These are phyloP conservation scores for Tetracladium maxilliforme DNA, from an alignment of 2,329 filamentous ascomycete genomes.

Conservation along the genomic window DNA sequence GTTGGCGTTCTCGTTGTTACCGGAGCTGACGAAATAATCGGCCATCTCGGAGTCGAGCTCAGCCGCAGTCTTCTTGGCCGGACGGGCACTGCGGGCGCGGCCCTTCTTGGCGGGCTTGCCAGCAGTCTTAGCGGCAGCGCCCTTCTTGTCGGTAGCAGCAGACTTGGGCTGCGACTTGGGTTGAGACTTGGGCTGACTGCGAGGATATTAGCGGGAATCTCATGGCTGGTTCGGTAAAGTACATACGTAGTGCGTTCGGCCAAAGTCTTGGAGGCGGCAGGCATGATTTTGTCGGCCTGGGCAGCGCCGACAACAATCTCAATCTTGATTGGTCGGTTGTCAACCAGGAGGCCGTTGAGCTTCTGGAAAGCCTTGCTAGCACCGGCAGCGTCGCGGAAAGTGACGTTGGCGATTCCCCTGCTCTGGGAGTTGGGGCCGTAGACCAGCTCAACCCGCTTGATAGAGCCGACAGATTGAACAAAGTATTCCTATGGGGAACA, in stretches of 20 bases:
- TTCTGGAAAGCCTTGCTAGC: slow-evolving; percentile 73
- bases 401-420: slow-evolving; percentile 82
- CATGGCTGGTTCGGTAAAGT: neutral
- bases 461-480: slow-evolving; percentile 67
- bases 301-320: slow-evolving; percentile 79
- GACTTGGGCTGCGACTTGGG: slow-evolving; percentile 69
- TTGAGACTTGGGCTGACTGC: slow-evolving; percentile 32
- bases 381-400: slow-evolving; percentile 67
- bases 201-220: slow-evolving; percentile 11
- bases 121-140: slow-evolving; percentile 17
- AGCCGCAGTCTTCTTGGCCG: slow-evolving; percentile 78
- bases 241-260: slow-evolving; percentile 72
- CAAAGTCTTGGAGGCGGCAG: slow-evolving; percentile 57
- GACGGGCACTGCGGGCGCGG: slow-evolving; percentile 43
- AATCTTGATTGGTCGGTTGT: slow-evolving; percentile 86
- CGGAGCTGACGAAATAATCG: slow-evolving; percentile 64
- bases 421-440: slow-evolving; percentile 89
- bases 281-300: slow-evolving; percentile 51
- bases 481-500: slow-evolving; percentile 85
- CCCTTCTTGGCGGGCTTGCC: slow-evolving; percentile 27
- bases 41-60: slow-evolving; percentile 97
- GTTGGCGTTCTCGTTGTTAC: slow-evolving; percentile 28
- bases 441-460: slow-evolving; percentile 82
- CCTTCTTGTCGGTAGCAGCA: slow-evolving; percentile 57
- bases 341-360: slow-evolving; percentile 80